A percentile compares a stretch with the other conserved stretches of the same genome.
Evolutionary conservation across 176 grass and related monocot species (phyloP).

Genomic region (Triticum timopheevii): DNA sequence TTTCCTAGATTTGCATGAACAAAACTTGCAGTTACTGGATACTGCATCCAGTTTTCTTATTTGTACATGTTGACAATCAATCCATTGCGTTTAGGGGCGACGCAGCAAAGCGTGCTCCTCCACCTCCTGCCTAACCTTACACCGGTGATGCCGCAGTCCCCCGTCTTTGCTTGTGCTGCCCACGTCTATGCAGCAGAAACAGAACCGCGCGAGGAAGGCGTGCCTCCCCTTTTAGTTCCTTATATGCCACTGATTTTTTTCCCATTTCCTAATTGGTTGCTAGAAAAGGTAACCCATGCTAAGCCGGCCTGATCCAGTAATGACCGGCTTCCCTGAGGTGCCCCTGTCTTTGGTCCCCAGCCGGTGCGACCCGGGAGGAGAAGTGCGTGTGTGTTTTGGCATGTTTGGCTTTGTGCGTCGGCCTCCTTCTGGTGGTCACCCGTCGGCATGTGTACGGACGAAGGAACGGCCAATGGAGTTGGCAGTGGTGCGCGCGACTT

Average conservation of each 20-base stretch:
- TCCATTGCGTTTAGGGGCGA: neutral
- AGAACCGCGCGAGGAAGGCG: neutral
- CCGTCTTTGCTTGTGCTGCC: neutral
- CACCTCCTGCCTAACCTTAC: neutral
- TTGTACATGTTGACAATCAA: neutral
- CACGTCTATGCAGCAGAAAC: neutral
- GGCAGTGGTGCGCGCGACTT: neutral
- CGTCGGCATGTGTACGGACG: neutral
- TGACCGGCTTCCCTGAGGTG: neutral
- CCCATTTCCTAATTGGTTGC: neutral
- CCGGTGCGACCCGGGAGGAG: neutral
- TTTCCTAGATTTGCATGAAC: neutral
- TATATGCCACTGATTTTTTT: neutral
- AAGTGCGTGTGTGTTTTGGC: too few relatives aligned
- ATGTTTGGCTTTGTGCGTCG: neutral
- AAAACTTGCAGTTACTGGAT: neutral
- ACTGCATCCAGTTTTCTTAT: neutral
- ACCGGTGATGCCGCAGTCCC: neutral
- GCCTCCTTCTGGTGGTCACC: neutral
- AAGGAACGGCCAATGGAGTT: neutral
- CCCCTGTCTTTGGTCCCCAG: neutral
- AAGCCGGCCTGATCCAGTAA: neutral
- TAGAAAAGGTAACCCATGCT: neutral
- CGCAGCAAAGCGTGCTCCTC: neutral
- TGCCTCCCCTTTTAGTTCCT: neutral